These are phyloP conservation scores for grape (Vitis vinifera) DNA, from an alignment of 164 flowering plant species.

Conservation along the genomic window DNA sequence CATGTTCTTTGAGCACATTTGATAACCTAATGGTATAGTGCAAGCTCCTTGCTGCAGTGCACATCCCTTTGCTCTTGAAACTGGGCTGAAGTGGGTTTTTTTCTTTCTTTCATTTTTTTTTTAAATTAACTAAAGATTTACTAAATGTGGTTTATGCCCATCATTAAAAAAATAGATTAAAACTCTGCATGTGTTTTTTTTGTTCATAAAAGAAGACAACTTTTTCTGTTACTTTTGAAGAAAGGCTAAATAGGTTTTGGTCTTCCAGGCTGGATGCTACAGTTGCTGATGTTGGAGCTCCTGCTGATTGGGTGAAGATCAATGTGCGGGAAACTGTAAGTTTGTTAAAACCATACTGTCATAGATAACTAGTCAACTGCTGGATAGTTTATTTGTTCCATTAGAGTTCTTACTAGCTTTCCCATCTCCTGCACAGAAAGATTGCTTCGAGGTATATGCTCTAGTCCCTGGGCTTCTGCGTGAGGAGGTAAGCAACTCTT, in stretches of 20 bases:
- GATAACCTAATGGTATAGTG: no score
- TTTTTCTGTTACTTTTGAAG: conserved; percentile 3
- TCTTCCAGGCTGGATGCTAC: conserved; percentile 47
- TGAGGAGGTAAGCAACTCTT: conserved; percentile 61
- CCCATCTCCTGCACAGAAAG: conserved; percentile 50
- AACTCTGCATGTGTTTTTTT: no score
- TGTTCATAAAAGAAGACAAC: neutral
- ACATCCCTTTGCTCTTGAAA: no score
- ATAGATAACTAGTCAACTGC: no score
- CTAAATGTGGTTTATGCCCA: no score
- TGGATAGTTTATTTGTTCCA: neutral
- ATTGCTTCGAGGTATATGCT: conserved; percentile 90
- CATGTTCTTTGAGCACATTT: no score
- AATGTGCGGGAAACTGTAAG: conserved; percentile 75
- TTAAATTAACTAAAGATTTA: no score
- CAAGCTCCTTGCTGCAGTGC: no score
- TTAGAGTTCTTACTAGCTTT: no score
- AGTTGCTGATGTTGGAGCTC: conserved; percentile 72
- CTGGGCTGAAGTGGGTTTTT: no score
- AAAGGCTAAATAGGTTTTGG: conserved; percentile 16
- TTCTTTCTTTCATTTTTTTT: no score
- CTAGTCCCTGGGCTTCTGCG: conserved; percentile 92
- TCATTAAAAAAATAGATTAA: no score
- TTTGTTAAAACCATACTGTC: neutral
- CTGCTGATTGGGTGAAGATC: conserved; percentile 93